These are phyloP conservation scores for Crithidia mellificae DNA, from an alignment of 208 protist genomes.

Conservation along the genomic window DNA sequence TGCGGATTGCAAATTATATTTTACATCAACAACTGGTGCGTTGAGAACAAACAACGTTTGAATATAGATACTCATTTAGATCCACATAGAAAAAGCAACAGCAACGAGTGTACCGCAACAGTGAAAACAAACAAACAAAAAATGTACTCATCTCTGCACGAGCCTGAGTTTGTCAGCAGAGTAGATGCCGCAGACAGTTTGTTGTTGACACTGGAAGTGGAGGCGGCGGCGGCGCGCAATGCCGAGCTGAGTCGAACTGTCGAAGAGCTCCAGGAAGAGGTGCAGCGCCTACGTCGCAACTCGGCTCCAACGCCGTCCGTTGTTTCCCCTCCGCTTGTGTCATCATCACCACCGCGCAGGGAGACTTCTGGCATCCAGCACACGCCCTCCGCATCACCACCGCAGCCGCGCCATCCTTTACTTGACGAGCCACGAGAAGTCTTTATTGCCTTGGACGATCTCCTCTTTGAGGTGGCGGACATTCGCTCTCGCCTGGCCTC, in stretches of 20 bases:
- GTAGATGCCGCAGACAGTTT: conserved; percentile 44
- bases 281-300: conserved; percentile 13
- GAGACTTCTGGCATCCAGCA: no score
- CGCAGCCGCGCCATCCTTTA: not conserved
- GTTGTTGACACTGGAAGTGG: conserved; percentile 64
- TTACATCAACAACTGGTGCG: no score
- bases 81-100: no score
- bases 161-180: not conserved
- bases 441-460: conserved; percentile 28
- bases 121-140: no score
- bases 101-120: no score
- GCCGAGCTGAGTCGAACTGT: conserved; percentile 56
- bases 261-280: conserved; percentile 38
- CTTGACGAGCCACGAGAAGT: conserved; percentile 18
- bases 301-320: no score
- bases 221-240: conserved; percentile 75
- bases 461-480: conserved; percentile 36
- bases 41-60: no score
- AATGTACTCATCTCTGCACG: no score
- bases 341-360: no score
- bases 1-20: no score
- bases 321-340: no score
- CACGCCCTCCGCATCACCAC: not conserved
- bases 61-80: no score
- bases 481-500: conserved; percentile 22